Conservation (phyloP, 768 basidiomycete species). For the Tulasnella sp. region DNA sequence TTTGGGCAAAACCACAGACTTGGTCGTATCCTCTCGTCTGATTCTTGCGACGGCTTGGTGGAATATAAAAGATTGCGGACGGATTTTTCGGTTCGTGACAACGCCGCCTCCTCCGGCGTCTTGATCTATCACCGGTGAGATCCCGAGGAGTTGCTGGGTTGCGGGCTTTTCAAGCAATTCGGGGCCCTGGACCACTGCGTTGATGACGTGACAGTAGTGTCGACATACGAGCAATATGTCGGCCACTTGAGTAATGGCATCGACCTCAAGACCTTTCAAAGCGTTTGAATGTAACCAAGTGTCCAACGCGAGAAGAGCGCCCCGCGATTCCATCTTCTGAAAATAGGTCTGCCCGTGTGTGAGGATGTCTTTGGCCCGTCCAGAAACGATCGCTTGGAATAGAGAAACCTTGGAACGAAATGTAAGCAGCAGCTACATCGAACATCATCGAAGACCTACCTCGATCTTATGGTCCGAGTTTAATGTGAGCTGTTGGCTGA, state of each 20-base stretch:
- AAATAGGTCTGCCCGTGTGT: not conserved
- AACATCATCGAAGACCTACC: not conserved
- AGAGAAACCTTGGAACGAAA: not conserved
- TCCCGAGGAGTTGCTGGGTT: not conserved
- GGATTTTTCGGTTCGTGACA: not conserved
- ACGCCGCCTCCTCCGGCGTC: not conserved
- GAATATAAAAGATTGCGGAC: not conserved
- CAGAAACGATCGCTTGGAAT: not conserved
- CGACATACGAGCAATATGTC: not conserved
- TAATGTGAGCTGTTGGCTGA: not conserved
- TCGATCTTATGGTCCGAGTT: not conserved
- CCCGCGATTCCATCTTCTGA: not conserved
- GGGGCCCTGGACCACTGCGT: not conserved
- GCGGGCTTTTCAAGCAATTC: not conserved
- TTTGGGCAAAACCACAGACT: not conserved
- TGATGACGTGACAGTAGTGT: not conserved
- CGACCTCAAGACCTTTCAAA: not conserved
- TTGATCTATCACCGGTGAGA: not conserved
- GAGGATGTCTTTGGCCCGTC: not conserved
- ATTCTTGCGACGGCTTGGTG: not conserved
- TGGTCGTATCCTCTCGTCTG: not conserved
- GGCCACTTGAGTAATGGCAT: not conserved
- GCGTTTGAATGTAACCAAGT: not conserved
- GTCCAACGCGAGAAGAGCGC: slow-evolving; percentile 16
- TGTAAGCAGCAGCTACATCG: too few species aligned